Evolutionary conservation across 768 basidiomycete species (phyloP).

Genomic region (Kondoa subrosea): DNA sequence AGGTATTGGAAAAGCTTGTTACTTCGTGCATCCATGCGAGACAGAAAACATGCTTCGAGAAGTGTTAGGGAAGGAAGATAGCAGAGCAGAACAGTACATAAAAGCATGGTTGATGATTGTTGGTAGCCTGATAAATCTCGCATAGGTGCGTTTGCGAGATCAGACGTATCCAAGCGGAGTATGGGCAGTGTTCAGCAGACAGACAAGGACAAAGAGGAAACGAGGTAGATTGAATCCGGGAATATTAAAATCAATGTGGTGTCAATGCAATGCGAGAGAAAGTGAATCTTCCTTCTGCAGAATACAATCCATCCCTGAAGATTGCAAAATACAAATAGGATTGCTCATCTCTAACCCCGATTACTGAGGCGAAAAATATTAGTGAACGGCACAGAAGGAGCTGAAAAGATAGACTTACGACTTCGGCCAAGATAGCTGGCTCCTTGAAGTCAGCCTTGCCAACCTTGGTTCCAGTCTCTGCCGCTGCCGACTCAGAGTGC

Average conservation of each 20-base stretch:
- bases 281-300: neutral
- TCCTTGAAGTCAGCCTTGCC: conserved; percentile 10
- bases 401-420: too few relatives aligned
- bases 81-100: neutral
- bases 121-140: neutral
- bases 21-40: conserved; percentile 81
- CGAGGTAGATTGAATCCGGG: too few relatives aligned
- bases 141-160: too few relatives aligned
- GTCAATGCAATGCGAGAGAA: neutral
- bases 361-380: neutral
- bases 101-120: conserved; percentile 4
- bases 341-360: neutral
- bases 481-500: conserved; percentile 86
- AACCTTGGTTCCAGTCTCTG: conserved; percentile 87
- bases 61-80: conserved; percentile 36
- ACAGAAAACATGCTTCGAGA: conserved; percentile 50
- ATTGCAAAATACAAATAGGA: neutral
- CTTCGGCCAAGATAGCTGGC: neutral
- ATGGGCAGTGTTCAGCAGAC: neutral
- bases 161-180: neutral
- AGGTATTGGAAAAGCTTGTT: conserved; percentile 51
- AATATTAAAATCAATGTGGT: neutral
- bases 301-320: neutral
- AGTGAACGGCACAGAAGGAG: neutral
- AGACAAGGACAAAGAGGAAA: neutral